These are phyloP conservation scores for Anisodus acutangulus DNA, from an alignment of 257 asterid species.

Conservation along the genomic window DNA sequence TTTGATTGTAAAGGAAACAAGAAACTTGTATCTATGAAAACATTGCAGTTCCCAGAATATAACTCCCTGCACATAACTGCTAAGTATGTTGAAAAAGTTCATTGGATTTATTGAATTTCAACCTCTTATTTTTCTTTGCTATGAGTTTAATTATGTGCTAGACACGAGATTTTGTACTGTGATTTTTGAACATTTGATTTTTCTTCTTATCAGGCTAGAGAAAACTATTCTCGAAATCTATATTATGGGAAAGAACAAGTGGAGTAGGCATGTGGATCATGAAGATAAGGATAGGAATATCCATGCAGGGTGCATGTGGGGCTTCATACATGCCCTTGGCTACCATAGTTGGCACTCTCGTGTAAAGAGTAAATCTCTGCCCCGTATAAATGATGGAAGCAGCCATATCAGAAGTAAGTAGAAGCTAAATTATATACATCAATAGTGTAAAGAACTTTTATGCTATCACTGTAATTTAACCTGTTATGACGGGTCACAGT, in stretches of 20 bases:
- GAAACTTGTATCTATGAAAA: neutral
- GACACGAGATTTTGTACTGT: neutral
- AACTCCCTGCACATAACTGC: neutral
- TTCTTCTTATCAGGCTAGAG: conserved; percentile 25
- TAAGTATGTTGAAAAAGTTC: neutral
- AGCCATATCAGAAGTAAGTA: conserved; percentile 40
- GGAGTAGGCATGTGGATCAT: conserved; percentile 41
- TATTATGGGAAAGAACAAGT: conserved; percentile 58
- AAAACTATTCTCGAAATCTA: neutral
- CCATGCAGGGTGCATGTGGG: conserved; percentile 67
- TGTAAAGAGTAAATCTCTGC: conserved; percentile 47
- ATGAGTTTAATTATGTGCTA: neutral
- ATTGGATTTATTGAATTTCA: neutral
- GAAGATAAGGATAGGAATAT: conserved; percentile 36
- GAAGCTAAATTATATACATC: neutral
- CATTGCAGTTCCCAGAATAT: neutral
- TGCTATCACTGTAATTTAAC: neutral
- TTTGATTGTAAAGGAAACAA: neutral
- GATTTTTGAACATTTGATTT: neutral
- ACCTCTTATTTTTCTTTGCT: neutral
- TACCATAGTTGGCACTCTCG: conserved; percentile 63
- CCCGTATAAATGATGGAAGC: conserved; percentile 38
- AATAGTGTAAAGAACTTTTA: neutral
- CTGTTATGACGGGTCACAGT: neutral
- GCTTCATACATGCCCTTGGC: conserved; percentile 59